Conservation (phyloP, 768 basidiomycete genomes). For the Lactifluus subvellereus region DNA sequence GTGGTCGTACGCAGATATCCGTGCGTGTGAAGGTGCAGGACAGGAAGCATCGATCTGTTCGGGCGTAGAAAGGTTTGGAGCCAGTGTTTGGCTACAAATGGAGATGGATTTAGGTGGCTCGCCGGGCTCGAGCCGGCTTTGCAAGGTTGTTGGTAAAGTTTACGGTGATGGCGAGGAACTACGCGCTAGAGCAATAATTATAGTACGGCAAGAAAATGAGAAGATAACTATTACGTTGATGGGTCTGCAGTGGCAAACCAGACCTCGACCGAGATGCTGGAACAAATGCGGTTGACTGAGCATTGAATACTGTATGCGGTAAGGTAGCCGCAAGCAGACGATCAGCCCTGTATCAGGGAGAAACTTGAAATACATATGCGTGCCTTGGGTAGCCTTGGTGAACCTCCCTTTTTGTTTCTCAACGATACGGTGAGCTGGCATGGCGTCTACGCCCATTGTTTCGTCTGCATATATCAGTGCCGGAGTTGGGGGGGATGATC, state of each 20-base stretch:
- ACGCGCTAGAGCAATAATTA: not conserved
- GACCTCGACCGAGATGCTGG: too few relatives aligned
- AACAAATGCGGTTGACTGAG: not conserved
- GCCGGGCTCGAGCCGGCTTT: not conserved
- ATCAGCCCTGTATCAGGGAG: not conserved
- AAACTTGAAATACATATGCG: not conserved
- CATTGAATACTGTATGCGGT: not conserved
- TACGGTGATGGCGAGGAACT: not conserved
- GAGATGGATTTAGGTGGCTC: not conserved
- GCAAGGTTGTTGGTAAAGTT: not conserved
- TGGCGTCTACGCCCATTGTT: not conserved
- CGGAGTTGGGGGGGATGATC: not conserved
- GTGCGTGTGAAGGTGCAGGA: not conserved
- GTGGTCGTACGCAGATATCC: slow-evolving; percentile 15
- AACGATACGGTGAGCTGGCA: not conserved
- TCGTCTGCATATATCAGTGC: not conserved
- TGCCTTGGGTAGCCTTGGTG: not conserved
- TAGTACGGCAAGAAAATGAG: not conserved
- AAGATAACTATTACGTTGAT: not conserved
- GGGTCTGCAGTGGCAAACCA: not conserved
- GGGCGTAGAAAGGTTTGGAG: not conserved
- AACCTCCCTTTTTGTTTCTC: not conserved
- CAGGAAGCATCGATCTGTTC: not conserved
- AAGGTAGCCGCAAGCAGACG: not conserved
- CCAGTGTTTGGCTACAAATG: not conserved